Percentiles rank a stretch among this genome's conserved stretches.
phyloP scores from a whole-genome alignment of 2,329 filamentous ascomycete species.

The Colletotrichum sp. region DNA sequence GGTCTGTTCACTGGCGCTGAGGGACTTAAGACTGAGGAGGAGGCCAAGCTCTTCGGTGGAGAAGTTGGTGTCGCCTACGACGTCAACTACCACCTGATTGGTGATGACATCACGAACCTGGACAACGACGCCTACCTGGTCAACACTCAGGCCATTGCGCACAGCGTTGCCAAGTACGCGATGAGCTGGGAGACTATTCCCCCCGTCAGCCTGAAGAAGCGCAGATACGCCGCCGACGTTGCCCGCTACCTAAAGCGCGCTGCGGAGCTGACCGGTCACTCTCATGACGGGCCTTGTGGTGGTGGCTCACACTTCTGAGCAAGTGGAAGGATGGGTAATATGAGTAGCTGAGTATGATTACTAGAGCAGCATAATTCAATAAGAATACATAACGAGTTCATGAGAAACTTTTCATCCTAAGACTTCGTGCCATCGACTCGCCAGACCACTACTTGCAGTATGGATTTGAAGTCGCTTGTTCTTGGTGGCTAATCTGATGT shows the following conservation, averaged over 20 bases:
- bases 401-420: fast-evolving
- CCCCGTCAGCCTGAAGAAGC: slow-evolving; percentile 26
- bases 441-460: not conserved
- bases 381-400: not conserved
- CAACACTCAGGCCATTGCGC: slow-evolving; percentile 47
- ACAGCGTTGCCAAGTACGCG: slow-evolving; percentile 46
- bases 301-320: slow-evolving; percentile 15
- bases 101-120: slow-evolving; percentile 44
- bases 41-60: slow-evolving; percentile 66
- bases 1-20: slow-evolving; percentile 74
- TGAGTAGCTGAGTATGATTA: not conserved
- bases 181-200: slow-evolving; percentile 40
- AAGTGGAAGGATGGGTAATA: fast-evolving
- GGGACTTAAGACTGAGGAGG: slow-evolving; percentile 63
- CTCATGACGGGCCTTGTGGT: slow-evolving; percentile 33
- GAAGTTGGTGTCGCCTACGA: slow-evolving; percentile 54
- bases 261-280: slow-evolving; percentile 24
- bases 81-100: slow-evolving; percentile 48
- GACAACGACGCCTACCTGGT: slow-evolving; percentile 47
- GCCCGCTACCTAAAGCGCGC: slow-evolving; percentile 31
- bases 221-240: slow-evolving; percentile 32
- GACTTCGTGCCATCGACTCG: not conserved
- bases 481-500: not conserved
- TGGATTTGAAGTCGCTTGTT: not conserved
- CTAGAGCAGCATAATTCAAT: not conserved